phyloP scores from a whole-genome alignment of 768 basidiomycete species.

The Daedaleopsis sinensis region DNA sequence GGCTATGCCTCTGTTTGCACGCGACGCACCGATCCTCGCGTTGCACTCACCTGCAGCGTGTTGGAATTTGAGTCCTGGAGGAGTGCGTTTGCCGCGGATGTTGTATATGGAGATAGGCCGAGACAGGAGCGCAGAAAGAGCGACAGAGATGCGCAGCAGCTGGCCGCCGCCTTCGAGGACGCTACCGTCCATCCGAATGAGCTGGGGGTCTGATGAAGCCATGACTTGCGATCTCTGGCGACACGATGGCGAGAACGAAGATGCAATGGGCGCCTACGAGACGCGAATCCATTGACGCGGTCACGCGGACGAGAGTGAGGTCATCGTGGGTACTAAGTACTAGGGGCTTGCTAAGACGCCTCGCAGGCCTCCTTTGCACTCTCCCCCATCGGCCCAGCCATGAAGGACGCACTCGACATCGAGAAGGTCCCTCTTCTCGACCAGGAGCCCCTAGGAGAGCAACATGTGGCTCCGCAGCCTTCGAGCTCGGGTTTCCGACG shows the following conservation, averaged over 20 bases:
- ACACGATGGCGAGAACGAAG: too few relatives aligned
- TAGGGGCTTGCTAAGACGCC: not conserved
- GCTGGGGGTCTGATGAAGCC: not conserved
- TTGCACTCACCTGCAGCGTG: slow-evolving; percentile 61
- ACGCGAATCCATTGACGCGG: too few relatives aligned
- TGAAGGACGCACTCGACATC: slow-evolving; percentile 6
- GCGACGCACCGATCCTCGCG: not conserved
- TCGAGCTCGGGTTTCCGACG: not conserved
- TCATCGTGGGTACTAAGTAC: too few relatives aligned
- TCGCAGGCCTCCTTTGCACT: not conserved
- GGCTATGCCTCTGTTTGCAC: not conserved
- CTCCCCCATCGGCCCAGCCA: not conserved
- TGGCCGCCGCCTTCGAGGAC: slow-evolving; percentile 67
- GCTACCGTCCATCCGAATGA: slow-evolving; percentile 41
- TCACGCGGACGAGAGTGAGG: too few relatives aligned
- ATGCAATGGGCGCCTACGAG: too few relatives aligned
- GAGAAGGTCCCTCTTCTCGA: slow-evolving; percentile 11
- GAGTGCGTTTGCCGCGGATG: slow-evolving; percentile 58
- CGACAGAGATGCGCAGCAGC: slow-evolving; percentile 68
- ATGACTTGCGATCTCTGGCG: too few relatives aligned
- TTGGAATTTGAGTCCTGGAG: slow-evolving; percentile 72
- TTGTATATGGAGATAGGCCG: slow-evolving; percentile 62
- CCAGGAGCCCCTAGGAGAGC: not conserved
- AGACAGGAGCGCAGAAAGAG: slow-evolving; percentile 65
- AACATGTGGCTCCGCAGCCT: not conserved